These are phyloP conservation scores for Dictyostelium capitatum DNA, from an alignment of 78 protist species.

Conservation along the genomic window DNA sequence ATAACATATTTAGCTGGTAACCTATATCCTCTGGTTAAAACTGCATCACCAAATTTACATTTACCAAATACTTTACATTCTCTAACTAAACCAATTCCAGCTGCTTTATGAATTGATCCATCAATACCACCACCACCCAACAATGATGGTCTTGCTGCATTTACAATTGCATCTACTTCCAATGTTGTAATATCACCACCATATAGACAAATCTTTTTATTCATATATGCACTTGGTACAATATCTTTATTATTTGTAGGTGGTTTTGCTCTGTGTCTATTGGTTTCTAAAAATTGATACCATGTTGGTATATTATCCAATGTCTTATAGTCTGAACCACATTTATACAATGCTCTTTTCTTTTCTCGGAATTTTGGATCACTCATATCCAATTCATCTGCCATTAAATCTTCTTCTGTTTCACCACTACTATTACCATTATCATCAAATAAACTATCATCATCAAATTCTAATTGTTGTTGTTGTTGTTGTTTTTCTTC, in stretches of 20 bases:
- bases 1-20: conserved; percentile 84
- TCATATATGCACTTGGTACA: conserved; percentile 15
- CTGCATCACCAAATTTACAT: conserved; percentile 77
- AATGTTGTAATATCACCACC: conserved; percentile 77
- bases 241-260: background rate
- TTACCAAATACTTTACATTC: conserved; percentile 79
- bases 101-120: conserved; percentile 88
- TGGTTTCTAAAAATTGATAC: conserved; percentile 47
- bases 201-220: conserved; percentile 42
- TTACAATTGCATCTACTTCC: conserved; percentile 82
- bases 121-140: conserved; percentile 88
- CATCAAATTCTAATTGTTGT: background rate
- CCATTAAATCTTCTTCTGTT: conserved; percentile 11
- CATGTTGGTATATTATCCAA: conserved; percentile 22
- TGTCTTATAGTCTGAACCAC: conserved; percentile 22
- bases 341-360: conserved; percentile 48
- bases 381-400: background rate
- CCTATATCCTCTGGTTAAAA: conserved; percentile 81
- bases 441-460: conserved; percentile 7
- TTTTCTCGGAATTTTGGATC: conserved; percentile 32
- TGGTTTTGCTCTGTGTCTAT: conserved; percentile 4
- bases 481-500: background rate
- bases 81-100: conserved; percentile 68
- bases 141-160: conserved; percentile 77
- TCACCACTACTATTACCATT: background rate